Evolutionary conservation across 352 stramenopile species (phyloP), one percentile per base, ranked within the genome.

Genomic region (Phytophthora europaea): DNA sequence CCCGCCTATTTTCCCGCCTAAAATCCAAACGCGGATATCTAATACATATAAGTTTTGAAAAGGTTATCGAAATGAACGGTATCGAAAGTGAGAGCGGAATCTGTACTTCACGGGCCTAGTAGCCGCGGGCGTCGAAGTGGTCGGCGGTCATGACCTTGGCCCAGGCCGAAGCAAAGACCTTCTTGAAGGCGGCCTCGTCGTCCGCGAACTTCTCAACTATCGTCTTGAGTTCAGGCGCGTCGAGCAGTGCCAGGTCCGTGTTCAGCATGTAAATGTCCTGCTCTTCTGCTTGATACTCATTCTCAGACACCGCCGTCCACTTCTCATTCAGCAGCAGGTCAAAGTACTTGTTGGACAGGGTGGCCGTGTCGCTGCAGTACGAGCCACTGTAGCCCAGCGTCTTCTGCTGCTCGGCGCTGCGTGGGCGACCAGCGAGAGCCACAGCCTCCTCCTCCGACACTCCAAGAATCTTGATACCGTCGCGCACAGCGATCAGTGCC

Each of bases 401-500:
- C 72, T 97, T 91, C 4, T 90, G 91, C 77, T 99, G 95, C 73
- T 89, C 98, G 6, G 84, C 76, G 98, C 87, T 62, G 89, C 90
- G 83, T 94, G 95, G 45, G 82, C 97, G 71, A 45, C 95, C 96
- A 40, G 94, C 78, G 1, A 99, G 80, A 33, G 95, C 95, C n/a
- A 99, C 97, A 61, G 98, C 98, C 72, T 99, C 96, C 34, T 87
- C 72, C 67, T 97, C 91, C 47, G 85, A 87, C 45, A 98, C 97
- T 26, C 95, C 92, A 88, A 98, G 91, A 61, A 96, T 86, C 59
- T 93, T 89, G 74, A 99, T 99, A 54, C 98, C 89, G 67, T 98
- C 92, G 36, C 95, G 85, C 53, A 99, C 81, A 68, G 97, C 92
- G 26, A 81, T 78, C 64, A 88, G 84, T 1, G 87, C 95, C 26